Evolutionary conservation across 2,329 filamentous ascomycete species (phyloP), one percentile per base, ranked within the genome.

Genomic region (Talaromyces islandicus): DNA sequence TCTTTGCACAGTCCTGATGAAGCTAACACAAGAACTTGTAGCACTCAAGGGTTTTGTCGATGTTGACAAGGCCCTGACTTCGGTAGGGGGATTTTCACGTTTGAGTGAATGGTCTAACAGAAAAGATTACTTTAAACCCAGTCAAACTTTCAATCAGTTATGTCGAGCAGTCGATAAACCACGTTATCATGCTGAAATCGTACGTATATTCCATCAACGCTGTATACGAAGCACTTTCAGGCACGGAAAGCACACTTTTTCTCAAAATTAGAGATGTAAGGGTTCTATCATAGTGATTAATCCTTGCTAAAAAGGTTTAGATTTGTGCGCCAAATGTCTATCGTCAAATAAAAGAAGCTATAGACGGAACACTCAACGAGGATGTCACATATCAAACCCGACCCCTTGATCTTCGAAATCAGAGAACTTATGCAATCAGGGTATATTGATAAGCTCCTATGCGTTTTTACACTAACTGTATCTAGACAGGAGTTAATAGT

Each of bases 401-500:
- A 24, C 88, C 94, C 0, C 80, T 97, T 4, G 93, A 97, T 63
- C 80, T 96, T 60, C 85, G 92, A 14, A 96, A 97, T 63, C 93
- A 97, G 70, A 83, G 93, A 64, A 90, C 89, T 0, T 97, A 95
- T 76, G 93, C 93, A 24, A 88, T 97, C 32, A 94, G 89, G 32
- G 62, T 63, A 56, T 25, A 48, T 14, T 17, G 19, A 3, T 4
- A 38, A 17, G 14, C 9, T 24, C 25, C 14, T 17, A 30, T 11
- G n/a, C 7, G 19, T 58, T 12, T n/a, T 21, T 19, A 24, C 41
- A 17, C 48, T 57, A 54, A 57, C 25, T 10, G n/a, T 41, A 38
- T 4, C 7, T 65, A 90, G 83, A 86, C 91, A 52, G 90, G 91
- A 0, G 86, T 94, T 48, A 92, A 91, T 66, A 90, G 90, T 2